phyloP scores from a whole-genome alignment of 2,329 filamentous ascomycete species.

The Fusarium liriodendri region DNA sequence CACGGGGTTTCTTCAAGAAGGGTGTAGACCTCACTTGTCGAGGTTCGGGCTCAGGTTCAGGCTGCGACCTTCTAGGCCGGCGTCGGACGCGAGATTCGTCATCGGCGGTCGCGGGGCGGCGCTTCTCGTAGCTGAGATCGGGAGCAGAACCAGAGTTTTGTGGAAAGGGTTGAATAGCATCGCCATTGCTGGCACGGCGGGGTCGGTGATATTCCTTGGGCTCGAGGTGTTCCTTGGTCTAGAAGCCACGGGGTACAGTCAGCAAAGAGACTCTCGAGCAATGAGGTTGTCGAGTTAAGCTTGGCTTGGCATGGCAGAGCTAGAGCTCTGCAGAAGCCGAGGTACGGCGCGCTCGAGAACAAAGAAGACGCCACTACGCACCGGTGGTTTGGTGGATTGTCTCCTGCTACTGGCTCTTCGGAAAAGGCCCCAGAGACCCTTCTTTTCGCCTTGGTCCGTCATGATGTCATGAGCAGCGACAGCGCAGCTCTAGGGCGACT shows the following conservation, averaged over 20 bases:
- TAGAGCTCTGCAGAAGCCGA: slow-evolving; percentile 14
- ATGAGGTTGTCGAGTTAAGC: slow-evolving; percentile 1
- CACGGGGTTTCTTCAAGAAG: slow-evolving; percentile 28
- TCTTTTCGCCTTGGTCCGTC: slow-evolving; percentile 52
- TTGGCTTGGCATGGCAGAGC: slow-evolving; percentile 20
- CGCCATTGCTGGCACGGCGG: slow-evolving; percentile 35
- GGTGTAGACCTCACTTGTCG: slow-evolving; percentile 23
- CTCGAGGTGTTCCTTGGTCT: slow-evolving; percentile 29
- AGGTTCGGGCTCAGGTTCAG: slow-evolving; percentile 39
- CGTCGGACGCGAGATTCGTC: slow-evolving; percentile 50
- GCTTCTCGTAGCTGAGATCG: slow-evolving; percentile 40
- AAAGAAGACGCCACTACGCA: slow-evolving; percentile 22
- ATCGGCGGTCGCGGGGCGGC: slow-evolving; percentile 32
- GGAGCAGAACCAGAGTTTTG: slow-evolving; percentile 52
- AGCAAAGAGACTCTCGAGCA: slow-evolving; percentile 7
- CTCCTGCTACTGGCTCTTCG: slow-evolving; percentile 57
- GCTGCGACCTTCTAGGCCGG: slow-evolving; percentile 55
- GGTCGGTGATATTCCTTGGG: slow-evolving; percentile 35
- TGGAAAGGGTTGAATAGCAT: slow-evolving; percentile 16
- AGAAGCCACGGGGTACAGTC: slow-evolving; percentile 3
- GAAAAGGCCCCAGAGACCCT: slow-evolving; percentile 62
- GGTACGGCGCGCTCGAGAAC: neutral
- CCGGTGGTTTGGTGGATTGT: slow-evolving; percentile 35
- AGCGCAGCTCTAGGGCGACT: slow-evolving; percentile 27
- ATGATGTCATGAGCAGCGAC: slow-evolving; percentile 42